Conservation (phyloP, 768 basidiomycete species). For the Daedaleopsis sinensis region DNA sequence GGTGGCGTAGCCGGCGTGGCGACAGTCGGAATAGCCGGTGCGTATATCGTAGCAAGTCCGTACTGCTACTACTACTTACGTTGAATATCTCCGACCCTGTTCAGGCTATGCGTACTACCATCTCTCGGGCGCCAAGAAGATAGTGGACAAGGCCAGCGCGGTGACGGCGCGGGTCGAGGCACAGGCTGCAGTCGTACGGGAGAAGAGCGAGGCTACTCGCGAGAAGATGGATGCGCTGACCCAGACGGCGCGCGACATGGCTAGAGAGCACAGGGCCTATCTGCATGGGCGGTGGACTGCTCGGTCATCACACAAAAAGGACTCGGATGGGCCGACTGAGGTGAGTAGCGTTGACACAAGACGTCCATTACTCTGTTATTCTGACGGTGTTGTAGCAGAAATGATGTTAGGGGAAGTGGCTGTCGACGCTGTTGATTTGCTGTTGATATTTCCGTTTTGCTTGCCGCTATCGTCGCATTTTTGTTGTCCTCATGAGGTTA, state of each 20-base stretch:
- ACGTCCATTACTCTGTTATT: neutral
- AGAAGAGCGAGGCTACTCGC: slow-evolving; percentile 14
- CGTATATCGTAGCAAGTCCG: neutral
- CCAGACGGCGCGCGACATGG: neutral
- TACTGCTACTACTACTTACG: neutral
- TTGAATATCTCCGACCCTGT: neutral
- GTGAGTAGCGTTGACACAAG: neutral
- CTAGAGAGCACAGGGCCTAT: neutral
- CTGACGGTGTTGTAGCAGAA: neutral
- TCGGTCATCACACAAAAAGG: neutral
- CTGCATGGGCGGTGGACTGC: neutral
- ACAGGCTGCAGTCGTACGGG: slow-evolving; percentile 18
- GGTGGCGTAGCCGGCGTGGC: neutral
- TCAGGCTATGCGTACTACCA: slow-evolving; percentile 41
- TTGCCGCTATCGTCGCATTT: too few relatives aligned
- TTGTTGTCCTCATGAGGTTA: too few relatives aligned
- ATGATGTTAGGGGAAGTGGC: neutral
- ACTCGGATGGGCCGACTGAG: neutral
- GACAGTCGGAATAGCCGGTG: slow-evolving; percentile 1
- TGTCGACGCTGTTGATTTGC: neutral
- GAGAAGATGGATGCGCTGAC: neutral
- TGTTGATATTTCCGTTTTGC: neutral
- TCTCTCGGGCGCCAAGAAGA: slow-evolving; percentile 41
- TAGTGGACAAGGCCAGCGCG: slow-evolving; percentile 37
- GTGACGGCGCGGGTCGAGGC: slow-evolving; percentile 27